phyloP scores from a whole-genome alignment of 306 rosid genomes.

The Phaseolus lunatus region DNA sequence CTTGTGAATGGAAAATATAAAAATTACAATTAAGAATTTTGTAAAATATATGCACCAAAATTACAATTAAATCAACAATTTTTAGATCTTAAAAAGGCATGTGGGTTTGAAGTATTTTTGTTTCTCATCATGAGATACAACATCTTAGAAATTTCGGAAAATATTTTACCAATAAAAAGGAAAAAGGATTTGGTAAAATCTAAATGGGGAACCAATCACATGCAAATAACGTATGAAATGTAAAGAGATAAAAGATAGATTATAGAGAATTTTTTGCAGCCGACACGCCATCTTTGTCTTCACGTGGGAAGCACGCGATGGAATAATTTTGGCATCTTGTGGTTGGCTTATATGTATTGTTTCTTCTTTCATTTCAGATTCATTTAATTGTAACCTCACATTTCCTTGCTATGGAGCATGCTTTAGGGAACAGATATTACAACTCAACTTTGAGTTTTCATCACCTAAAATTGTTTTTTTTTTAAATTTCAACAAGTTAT shows the following conservation, averaged over 20 bases:
- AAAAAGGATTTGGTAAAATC: neutral
- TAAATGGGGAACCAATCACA: constrained; percentile 12
- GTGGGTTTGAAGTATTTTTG: neutral
- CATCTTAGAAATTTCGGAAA: neutral
- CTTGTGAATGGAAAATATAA: too few relatives aligned
- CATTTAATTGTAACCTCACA: neutral
- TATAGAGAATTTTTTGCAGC: constrained; percentile 33
- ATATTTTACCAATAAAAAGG: neutral
- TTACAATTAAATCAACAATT: neutral
- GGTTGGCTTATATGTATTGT: neutral
- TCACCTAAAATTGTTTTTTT: neutral
- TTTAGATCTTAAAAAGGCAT: neutral
- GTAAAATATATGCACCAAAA: too few relatives aligned
- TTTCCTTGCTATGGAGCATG: neutral
- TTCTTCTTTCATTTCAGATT: neutral
- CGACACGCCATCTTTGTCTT: constrained; percentile 54
- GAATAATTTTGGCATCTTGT: constrained; percentile 32
- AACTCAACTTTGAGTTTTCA: neutral
- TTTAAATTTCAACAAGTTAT: neutral
- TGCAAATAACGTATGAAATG: neutral
- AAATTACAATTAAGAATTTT: too few relatives aligned
- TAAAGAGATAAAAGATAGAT: neutral
- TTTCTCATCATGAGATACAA: neutral
- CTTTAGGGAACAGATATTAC: neutral
- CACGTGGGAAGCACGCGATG: constrained; percentile 63